Base-by-base conservation (phyloP, 2,329 filamentous ascomycete genomes). In the Botrytis aclada region DNA sequence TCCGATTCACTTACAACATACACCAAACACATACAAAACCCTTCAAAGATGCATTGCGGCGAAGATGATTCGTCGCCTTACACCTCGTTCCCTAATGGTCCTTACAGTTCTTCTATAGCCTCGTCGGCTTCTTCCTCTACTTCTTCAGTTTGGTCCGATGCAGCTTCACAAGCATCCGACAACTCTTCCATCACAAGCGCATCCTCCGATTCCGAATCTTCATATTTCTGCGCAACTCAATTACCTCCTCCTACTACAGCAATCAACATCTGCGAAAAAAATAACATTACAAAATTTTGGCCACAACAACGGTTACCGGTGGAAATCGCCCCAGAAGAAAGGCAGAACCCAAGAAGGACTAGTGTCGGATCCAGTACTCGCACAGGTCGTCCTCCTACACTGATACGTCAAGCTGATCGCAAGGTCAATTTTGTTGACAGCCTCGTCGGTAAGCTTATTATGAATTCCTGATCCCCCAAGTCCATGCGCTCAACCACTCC, bases 391-490 rank as follows among this genome's bases (percentile, higher is more conserved):
- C 92, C 93, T 78, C 93, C 95, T 67, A 84, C 91, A 73, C 88
- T 98, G 76, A 87, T 95, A 76, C 92, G 95, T 80, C 95, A 98
- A 85, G 89, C 90, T 80, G 94, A 98, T 84, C 93, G 95, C 81
- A 97, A 97, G 86, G 89, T 93, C 81, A 95, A 92, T 83, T 98
- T 98, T 81, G 95, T 98, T 84, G 95, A 98, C 83, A 96, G 91
- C 83, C 93, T 98, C 83, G 95, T 98, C 86, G 95, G 95, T 98
- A 94, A 93, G 95, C 81, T 79, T 81, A 75, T 16, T 77, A 75
- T 77, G 75, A 79, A 80, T 78, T 78, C 78, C 73, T 77, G 71
- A 74, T 67, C 70, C 69, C 32, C 41, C 61, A 76, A 74, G 79
- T 77, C 32, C 78, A 73, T 75, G 70, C 75, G 79, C 82, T 83